Conservation (phyloP, 2,329 filamentous ascomycete species). For the Microthyrium microscopicum region DNA sequence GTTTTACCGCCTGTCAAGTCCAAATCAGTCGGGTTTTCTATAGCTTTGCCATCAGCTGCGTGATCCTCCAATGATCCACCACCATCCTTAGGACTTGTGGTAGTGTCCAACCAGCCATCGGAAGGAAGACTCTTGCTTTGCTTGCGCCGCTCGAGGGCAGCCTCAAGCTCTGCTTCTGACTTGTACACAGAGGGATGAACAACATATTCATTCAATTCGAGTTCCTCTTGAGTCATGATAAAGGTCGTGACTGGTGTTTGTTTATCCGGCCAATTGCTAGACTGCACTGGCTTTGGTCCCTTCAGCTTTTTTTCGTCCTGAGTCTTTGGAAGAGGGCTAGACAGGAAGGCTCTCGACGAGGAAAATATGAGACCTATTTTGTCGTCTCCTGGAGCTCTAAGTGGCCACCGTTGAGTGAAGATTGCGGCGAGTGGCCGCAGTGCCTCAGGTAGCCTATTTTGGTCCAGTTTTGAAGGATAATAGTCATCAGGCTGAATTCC, state of each 20-base stretch:
- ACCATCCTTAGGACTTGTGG: too few species aligned
- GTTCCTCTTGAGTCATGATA: conserved; percentile 52
- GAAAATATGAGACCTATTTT: conserved; percentile 70
- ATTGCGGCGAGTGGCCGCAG: conserved; percentile 56
- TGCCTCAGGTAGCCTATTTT: conserved; percentile 23
- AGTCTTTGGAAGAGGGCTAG: conserved; percentile 50
- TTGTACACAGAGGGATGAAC: conserved; percentile 63
- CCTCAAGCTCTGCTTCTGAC: conserved; percentile 36
- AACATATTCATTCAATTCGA: conserved; percentile 69
- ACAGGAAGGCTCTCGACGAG: conserved; percentile 70
- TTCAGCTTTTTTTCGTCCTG: conserved; percentile 50
- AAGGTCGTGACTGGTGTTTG: conserved; percentile 73
- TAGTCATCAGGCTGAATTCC: conserved; percentile 36
- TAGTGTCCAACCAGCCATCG: conserved; percentile 70
- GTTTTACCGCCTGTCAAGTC: conserved; percentile 68
- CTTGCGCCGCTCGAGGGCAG: conserved; percentile 37
- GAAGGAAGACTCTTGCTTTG: conserved; percentile 29
- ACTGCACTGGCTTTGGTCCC: conserved; percentile 41
- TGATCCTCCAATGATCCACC: conserved; percentile 49
- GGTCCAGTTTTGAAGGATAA: conserved; percentile 28
- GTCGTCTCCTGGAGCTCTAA: conserved; percentile 74
- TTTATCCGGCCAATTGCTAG: conserved; percentile 53
- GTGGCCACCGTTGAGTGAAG: conserved; percentile 78
- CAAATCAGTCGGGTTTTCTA: conserved; percentile 68
- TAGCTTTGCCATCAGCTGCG: conserved; percentile 47